Evolutionary conservation across 148 eudicot genomes (phyloP).

Genomic region (Cornus suecica): DNA sequence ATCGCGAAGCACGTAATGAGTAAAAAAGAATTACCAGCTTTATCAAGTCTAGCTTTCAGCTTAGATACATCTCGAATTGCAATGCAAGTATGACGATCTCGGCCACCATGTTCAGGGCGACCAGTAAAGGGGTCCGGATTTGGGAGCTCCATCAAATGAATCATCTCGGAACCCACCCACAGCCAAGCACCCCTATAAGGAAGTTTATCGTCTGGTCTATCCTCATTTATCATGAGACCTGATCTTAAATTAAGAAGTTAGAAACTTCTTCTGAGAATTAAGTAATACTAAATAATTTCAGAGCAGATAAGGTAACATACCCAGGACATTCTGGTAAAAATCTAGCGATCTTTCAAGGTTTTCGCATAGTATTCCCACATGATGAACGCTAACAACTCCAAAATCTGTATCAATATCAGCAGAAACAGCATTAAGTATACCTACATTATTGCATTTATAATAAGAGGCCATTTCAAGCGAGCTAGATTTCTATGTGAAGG

Average conservation of each 20-base stretch:
- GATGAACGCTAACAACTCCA: slow-evolving; percentile 90
- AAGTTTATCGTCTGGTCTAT: slow-evolving; percentile 91
- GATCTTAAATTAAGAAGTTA: slow-evolving; percentile 6
- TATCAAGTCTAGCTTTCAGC: slow-evolving; percentile 78
- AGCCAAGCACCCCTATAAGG: slow-evolving; percentile 99
- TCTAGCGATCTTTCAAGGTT: slow-evolving; percentile 91
- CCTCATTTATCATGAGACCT: slow-evolving; percentile 95
- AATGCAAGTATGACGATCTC: slow-evolving; percentile 91
- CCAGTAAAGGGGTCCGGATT: slow-evolving; percentile 96
- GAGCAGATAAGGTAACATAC: slow-evolving; percentile 33
- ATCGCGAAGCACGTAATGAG: neutral
- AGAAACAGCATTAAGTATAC: neutral
- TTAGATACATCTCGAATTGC: slow-evolving; percentile 78
- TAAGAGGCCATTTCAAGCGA: neutral
- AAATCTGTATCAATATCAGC: slow-evolving; percentile 47
- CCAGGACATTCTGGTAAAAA: slow-evolving; percentile 87
- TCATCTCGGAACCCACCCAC: slow-evolving; percentile 98
- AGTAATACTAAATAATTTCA: neutral
- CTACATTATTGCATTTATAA: neutral
- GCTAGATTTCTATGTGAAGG: neutral
- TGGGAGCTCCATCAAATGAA: slow-evolving; percentile 98
- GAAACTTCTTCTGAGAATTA: neutral
- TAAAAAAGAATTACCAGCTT: slow-evolving; percentile 43
- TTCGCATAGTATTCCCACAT: slow-evolving; percentile 89
- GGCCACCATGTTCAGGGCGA: slow-evolving; percentile 90